These are phyloP conservation scores for Arthrobotrys conoides DNA, from an alignment of 2,329 filamentous ascomycete genomes.

Conservation along the genomic window DNA sequence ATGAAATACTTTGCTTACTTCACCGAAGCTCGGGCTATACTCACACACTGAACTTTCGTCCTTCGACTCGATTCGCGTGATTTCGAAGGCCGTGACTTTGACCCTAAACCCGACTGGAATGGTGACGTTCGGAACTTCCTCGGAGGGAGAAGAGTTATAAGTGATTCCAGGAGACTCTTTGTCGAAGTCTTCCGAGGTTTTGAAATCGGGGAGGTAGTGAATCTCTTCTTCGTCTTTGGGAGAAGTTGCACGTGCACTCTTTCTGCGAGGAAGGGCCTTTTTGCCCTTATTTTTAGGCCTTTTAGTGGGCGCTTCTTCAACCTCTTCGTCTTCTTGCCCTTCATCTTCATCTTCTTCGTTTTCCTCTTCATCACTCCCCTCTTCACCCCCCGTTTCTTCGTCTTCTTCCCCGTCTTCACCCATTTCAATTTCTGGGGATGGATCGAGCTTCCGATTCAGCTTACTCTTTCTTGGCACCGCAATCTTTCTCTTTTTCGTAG, in stretches of 20 bases:
- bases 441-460: neutral
- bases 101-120: slow-evolving; percentile 38
- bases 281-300: neutral
- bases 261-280: neutral
- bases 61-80: slow-evolving; percentile 17
- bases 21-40: neutral
- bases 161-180: neutral
- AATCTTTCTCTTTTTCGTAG: neutral
- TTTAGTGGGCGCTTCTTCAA: neutral
- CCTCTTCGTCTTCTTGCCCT: slow-evolving; percentile 7
- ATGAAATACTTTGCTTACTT: neutral
- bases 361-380: neutral
- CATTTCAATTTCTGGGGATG: neutral
- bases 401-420: neutral
- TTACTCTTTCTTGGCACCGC: neutral
- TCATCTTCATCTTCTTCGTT: neutral
- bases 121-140: slow-evolving; percentile 37
- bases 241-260: neutral
- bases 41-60: slow-evolving; percentile 13
- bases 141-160: slow-evolving; percentile 31
- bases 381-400: neutral
- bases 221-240: slow-evolving; percentile 14
- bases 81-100: slow-evolving; percentile 26
- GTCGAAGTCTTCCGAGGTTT: slow-evolving; percentile 15
- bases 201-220: neutral